These are phyloP conservation scores for Fusarium subglutinans DNA, from an alignment of 2,329 filamentous ascomycete species.

Conservation along the genomic window DNA sequence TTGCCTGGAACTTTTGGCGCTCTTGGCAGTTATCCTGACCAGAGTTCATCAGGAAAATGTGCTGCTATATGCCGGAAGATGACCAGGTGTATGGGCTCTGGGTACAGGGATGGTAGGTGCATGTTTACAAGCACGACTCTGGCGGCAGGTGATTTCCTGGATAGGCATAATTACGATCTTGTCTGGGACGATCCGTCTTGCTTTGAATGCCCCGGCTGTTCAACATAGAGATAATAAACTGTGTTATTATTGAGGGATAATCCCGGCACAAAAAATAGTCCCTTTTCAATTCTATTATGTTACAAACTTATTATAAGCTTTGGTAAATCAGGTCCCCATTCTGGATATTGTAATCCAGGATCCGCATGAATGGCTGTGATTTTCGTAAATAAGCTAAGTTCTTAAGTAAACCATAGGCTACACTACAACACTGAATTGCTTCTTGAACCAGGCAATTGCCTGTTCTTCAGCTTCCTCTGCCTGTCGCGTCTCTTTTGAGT, in stretches of 20 bases:
- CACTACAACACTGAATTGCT: background rate
- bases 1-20: background rate
- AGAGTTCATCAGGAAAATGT: background rate
- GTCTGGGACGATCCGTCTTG: background rate
- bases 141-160: background rate
- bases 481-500: background rate
- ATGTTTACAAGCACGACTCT: background rate
- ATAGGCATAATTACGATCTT: background rate
- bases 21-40: background rate
- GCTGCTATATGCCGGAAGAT: background rate
- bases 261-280: accelerated
- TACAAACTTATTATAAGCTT: too few relatives aligned
- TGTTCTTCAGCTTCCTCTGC: background rate
- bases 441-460: background rate
- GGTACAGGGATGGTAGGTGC: background rate
- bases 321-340: accelerated
- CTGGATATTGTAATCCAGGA: background rate
- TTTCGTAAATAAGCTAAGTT: accelerated
- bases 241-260: background rate
- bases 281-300: background rate
- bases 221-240: background rate
- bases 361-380: background rate
- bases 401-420: accelerated
- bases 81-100: background rate
- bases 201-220: background rate